A percentile compares a stretch with the other conserved stretches of the same genome.
Evolutionary conservation across 2,329 filamentous ascomycete species (phyloP).

Genomic region (Arthrobotrys entomopaga): DNA sequence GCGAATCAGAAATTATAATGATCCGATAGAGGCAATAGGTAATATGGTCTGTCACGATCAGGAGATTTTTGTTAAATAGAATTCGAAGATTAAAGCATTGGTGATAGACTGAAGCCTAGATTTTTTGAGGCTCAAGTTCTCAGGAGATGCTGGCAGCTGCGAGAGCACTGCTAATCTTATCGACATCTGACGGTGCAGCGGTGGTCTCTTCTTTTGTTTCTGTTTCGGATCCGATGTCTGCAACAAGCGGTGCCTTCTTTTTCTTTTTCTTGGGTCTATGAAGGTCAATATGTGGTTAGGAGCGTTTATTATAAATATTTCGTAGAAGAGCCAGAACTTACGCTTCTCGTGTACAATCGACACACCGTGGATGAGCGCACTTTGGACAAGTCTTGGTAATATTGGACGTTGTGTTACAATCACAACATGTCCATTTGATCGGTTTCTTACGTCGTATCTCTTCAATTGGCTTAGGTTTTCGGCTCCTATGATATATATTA

Average conservation of each 20-base stretch:
- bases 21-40: too few species aligned
- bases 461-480: conserved; percentile 38
- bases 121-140: background rate
- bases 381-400: conserved; percentile 32
- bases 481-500: conserved; percentile 22
- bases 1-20: too few species aligned
- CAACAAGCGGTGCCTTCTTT: conserved; percentile 37
- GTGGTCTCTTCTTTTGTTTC: conserved; percentile 20
- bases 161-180: conserved; percentile 42
- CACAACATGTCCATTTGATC: conserved; percentile 48
- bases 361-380: conserved; percentile 41
- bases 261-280: conserved; percentile 50
- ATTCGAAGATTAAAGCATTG: too few species aligned
- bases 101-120: background rate
- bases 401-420: conserved; percentile 33
- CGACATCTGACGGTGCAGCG: conserved; percentile 30
- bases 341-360: conserved; percentile 44
- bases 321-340: conserved; percentile 9
- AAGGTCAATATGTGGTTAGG: background rate
- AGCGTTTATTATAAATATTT: background rate
- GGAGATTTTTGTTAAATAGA: too few species aligned
- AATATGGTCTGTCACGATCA: too few species aligned
- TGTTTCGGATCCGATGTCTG: conserved; percentile 19
- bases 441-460: conserved; percentile 40
- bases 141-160: conserved; percentile 43